Conservation (phyloP, 2,329 filamentous ascomycete species). For the Colletotrichum falcatum region DNA sequence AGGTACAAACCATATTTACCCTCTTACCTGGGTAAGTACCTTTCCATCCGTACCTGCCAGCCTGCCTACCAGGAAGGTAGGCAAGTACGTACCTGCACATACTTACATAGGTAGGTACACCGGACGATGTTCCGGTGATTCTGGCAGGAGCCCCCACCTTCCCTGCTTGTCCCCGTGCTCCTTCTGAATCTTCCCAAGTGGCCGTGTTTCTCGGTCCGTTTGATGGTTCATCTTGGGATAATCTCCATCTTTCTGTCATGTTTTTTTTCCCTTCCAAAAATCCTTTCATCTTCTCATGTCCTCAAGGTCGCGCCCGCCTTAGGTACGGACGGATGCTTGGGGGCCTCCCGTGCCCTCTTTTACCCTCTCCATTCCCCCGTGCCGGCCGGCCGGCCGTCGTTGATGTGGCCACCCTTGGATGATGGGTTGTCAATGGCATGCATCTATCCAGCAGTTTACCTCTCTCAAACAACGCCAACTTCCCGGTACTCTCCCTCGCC, state of each 20-base stretch:
- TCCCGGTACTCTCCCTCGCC: background rate
- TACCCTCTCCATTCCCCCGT: background rate
- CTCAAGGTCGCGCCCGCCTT: background rate
- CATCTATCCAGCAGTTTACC: background rate
- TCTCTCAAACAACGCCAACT: background rate
- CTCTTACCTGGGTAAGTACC: too few relatives aligned
- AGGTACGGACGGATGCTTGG: background rate
- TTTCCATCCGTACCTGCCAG: too few relatives aligned
- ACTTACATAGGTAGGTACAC: too few relatives aligned
- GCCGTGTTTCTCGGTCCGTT: slow-evolving; percentile 37
- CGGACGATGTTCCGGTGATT: background rate
- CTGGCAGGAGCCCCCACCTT: background rate
- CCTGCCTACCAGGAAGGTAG: too few relatives aligned
- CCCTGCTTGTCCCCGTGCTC: slow-evolving; percentile 32
- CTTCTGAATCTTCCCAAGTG: slow-evolving; percentile 23
- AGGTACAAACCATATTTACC: background rate
- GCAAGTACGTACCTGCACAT: too few relatives aligned
- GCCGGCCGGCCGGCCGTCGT: background rate
- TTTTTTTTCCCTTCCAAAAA: too few relatives aligned
- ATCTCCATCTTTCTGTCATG: background rate
- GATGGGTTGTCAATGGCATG: background rate
- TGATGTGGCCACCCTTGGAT: background rate
- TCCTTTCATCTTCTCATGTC: background rate
- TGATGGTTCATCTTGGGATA: background rate
- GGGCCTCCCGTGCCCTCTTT: background rate